Conservation (phyloP, 2,329 filamentous ascomycete genomes). For the Pyrenochaeta sp. region DNA sequence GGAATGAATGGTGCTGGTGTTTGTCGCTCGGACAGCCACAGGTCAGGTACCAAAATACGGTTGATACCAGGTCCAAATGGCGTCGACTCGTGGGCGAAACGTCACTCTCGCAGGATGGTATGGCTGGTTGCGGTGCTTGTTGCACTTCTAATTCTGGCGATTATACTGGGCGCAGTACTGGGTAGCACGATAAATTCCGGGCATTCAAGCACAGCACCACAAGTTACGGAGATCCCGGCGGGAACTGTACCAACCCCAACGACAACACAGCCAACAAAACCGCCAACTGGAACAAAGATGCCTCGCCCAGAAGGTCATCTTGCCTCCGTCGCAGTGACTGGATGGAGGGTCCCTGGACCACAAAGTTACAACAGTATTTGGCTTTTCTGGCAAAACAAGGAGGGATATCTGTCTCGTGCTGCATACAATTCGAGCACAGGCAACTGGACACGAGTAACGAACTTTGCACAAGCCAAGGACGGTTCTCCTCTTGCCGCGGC, state of each 20-base stretch:
- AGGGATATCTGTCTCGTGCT: slow-evolving; percentile 17
- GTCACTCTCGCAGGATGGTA: slow-evolving; percentile 15
- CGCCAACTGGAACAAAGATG: neutral
- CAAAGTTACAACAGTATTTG: slow-evolving; percentile 13
- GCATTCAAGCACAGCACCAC: slow-evolving; percentile 4
- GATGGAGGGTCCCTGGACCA: slow-evolving; percentile 15
- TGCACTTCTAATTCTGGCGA: slow-evolving; percentile 10
- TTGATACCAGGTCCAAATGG: neutral
- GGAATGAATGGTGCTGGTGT: neutral
- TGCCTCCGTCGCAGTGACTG: slow-evolving; percentile 18
- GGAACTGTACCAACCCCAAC: slow-evolving; percentile 16
- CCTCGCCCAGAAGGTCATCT: slow-evolving; percentile 1
- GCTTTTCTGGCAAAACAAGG: slow-evolving; percentile 21
- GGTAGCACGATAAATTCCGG: slow-evolving; percentile 10
- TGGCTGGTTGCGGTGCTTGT: slow-evolving; percentile 12
- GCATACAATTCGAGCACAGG: slow-evolving; percentile 25
- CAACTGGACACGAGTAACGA: slow-evolving; percentile 22
- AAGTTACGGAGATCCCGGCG: slow-evolving; percentile 20
- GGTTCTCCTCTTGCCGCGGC: slow-evolving; percentile 17
- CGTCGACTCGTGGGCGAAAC: slow-evolving; percentile 1
- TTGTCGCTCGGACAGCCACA: neutral
- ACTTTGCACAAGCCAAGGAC: slow-evolving; percentile 17
- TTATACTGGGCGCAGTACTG: slow-evolving; percentile 24
- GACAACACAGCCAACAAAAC: slow-evolving; percentile 1
- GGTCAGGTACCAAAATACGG: neutral